Conservation (phyloP, 2,329 filamentous ascomycete species). For the Neofusicoccum cordaticola region DNA sequence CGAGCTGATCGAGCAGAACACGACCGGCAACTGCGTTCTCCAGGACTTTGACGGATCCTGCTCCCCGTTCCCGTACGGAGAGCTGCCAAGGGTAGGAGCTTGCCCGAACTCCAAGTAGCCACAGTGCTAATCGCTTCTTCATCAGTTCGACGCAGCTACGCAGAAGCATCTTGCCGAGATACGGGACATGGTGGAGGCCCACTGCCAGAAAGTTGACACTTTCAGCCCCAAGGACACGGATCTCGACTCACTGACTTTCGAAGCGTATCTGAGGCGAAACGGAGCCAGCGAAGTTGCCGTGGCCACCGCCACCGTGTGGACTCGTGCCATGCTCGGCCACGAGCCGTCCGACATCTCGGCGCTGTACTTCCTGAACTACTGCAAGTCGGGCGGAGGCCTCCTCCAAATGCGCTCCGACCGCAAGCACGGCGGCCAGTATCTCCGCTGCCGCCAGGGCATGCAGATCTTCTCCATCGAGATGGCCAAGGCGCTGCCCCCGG, state of each 20-base stretch:
- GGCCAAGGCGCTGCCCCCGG: conserved; percentile 32
- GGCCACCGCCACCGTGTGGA: conserved; percentile 45
- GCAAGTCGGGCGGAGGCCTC: conserved; percentile 52
- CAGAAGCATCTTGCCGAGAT: conserved; percentile 23
- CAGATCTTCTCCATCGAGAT: conserved; percentile 42
- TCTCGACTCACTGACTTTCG: conserved; percentile 38
- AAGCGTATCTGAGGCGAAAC: conserved; percentile 35
- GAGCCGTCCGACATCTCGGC: conserved; percentile 52
- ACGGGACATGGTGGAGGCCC: conserved; percentile 38
- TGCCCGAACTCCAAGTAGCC: background rate
- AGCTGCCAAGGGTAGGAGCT: conserved; percentile 25
- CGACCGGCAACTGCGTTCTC: conserved; percentile 43
- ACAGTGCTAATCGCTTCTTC: background rate
- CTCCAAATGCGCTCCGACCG: conserved; percentile 52
- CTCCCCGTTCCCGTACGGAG: conserved; percentile 32
- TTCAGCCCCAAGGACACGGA: background rate
- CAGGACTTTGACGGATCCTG: conserved; percentile 34
- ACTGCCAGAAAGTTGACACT: conserved; percentile 35
- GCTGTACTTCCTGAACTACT: conserved; percentile 56
- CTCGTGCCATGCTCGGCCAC: conserved; percentile 51
- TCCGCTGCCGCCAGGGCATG: conserved; percentile 44
- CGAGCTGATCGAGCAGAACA: conserved; percentile 50
- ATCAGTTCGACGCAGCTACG: conserved; percentile 17
- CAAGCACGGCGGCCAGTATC: conserved; percentile 53
- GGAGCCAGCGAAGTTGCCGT: conserved; percentile 34